These are phyloP conservation scores for Coemansia sp. DNA, from an alignment of 192 early-diverging fungal genomes.

Conservation along the genomic window DNA sequence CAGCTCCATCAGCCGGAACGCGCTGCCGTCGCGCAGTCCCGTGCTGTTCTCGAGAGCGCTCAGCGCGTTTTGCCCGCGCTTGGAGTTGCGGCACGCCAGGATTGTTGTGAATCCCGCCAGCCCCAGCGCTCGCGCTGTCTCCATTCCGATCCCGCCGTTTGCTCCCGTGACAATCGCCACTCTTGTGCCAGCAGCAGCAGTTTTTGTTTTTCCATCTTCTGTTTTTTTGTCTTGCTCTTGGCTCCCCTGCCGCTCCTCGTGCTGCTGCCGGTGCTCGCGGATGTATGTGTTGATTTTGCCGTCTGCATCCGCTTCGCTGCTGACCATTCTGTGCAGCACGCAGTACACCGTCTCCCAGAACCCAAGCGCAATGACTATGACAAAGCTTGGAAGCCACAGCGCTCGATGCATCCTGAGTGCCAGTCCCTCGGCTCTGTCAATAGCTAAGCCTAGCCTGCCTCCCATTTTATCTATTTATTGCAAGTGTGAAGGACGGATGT, in stretches of 20 bases:
- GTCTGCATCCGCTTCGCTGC: slow-evolving; percentile 23
- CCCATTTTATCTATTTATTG: slow-evolving; percentile 6
- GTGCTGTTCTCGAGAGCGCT: slow-evolving; percentile 11
- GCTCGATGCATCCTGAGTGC: slow-evolving; percentile 19
- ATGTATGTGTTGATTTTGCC: slow-evolving; percentile 34
- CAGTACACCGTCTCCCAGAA: slow-evolving; percentile 42
- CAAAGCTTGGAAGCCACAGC: slow-evolving; percentile 28
- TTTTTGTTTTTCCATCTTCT: background rate
- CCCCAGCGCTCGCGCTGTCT: slow-evolving; percentile 60
- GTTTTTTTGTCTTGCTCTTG: background rate
- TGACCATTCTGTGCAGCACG: slow-evolving; percentile 22
- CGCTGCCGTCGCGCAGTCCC: slow-evolving; percentile 18
- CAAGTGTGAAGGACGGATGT: too few species aligned
- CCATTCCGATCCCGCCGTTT: slow-evolving; percentile 62
- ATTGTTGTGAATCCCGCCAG: slow-evolving; percentile 57
- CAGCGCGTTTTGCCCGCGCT: slow-evolving; percentile 27
- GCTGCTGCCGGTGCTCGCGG: slow-evolving; percentile 21
- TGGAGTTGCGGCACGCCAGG: slow-evolving; percentile 46
- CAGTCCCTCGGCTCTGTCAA: slow-evolving; percentile 17
- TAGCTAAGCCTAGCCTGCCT: slow-evolving; percentile 23
- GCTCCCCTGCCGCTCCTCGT: background rate
- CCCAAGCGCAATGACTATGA: slow-evolving; percentile 17
- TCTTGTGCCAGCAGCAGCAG: background rate
- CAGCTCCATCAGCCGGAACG: slow-evolving; percentile 44
- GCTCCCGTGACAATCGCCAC: slow-evolving; percentile 58